phyloP scores from a whole-genome alignment of 331 rosid genomes.

The Telfairia occidentalis region DNA sequence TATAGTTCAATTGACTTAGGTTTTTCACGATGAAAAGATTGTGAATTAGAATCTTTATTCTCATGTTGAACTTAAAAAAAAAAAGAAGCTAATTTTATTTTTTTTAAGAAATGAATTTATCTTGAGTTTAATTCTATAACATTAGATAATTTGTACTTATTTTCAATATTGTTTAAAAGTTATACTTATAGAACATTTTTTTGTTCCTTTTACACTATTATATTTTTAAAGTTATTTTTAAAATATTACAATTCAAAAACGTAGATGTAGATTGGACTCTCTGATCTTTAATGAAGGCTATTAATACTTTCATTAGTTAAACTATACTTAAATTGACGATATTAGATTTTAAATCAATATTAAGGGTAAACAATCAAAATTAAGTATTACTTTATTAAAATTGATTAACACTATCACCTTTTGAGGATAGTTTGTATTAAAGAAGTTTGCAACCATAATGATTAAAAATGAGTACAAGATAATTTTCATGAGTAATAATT shows the following conservation, averaged over 20 bases:
- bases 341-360: background rate
- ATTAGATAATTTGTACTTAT: too few species aligned
- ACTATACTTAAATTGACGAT: background rate
- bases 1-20: too few species aligned
- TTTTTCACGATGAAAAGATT: too few species aligned
- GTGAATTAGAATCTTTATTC: too few species aligned
- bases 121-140: background rate
- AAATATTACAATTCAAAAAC: too few species aligned
- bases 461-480: background rate
- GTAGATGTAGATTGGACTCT: too few species aligned
- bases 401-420: background rate
- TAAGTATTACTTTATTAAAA: background rate
- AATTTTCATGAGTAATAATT: background rate
- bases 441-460: background rate
- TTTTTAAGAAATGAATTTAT: too few species aligned
- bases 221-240: too few species aligned
- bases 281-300: too few species aligned
- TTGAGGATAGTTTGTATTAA: background rate
- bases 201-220: too few species aligned
- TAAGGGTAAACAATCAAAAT: background rate
- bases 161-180: background rate
- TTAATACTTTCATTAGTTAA: background rate
- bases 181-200: too few species aligned
- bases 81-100: background rate
- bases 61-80: too few species aligned